Base-by-base conservation (phyloP, 305 asterid species). In the Fraxinus angustifolia region DNA sequence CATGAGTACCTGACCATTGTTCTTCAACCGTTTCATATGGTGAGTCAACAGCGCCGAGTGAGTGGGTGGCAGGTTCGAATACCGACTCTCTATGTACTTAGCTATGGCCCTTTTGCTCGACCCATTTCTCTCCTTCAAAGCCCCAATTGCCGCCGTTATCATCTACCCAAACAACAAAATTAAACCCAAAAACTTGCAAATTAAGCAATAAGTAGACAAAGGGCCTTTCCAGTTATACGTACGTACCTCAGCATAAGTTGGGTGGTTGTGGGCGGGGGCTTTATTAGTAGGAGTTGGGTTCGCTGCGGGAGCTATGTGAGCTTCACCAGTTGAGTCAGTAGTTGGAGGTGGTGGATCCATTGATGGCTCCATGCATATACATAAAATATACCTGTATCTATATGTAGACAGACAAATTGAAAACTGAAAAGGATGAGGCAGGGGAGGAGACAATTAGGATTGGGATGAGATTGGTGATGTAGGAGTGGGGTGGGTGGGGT, bases 41-140 rank as follows among this genome's bases (percentile, higher is more conserved):
- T 85, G 84, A 78, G 92, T 87, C 88, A 94, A 77, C 83, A 89
- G 83, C 28, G 82, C 85, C 7, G 90, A 75, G 92, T 91, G 92
- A 28, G 85, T 87, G 16, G 90, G 86, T 1, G 96, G 93, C 4
- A 92, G 90, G 76, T 85, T 84, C 60, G 87, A 3, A 85, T 85
- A 93, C 34, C 78, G 83, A 26, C 85, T 53, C 75, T 91, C 96
- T 23, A 94, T 87, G 62, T 87, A 92, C 91, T 48, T 92, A 0
- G 91, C 88, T 8, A 93, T 92, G 0, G 97, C 97, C 38, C 85
- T 78, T 83, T 83, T 91, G 84, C 97, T 94, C 83, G 98, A 94
- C 68, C 98, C 98, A 10, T 87, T 82, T 0, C 78, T 88, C 83
- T 94, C 98, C 10, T 90, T 91, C 84, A 94, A 78, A 80, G 87